Evolutionary conservation across 148 eudicot species (phyloP), one percentile per base, ranked within the genome.

Genomic region (Dysphania ambrosioides): DNA sequence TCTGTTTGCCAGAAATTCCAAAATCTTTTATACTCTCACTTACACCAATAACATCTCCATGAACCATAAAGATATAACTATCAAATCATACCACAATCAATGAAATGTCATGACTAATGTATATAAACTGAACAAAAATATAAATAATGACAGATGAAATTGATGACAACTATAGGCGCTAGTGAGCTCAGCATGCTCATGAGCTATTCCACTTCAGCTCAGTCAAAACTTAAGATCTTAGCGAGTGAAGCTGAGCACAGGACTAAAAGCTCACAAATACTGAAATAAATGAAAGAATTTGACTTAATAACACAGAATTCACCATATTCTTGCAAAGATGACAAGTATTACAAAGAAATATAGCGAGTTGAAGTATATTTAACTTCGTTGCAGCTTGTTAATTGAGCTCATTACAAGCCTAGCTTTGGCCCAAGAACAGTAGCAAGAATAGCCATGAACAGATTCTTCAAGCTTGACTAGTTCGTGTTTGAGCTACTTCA

Each of bases 121-220:
- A n/a, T n/a, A n/a, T n/a, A n/a, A n/a, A n/a, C n/a, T n/a, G n/a
- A n/a, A n/a, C n/a, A n/a, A n/a, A n/a, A 10, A 36, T 68, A 70
- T 56, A 70, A 41, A 61, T 40, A 61, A 57, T 24, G 55, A 12
- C 63, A 30, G 27, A 66, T 56, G 68, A n/a, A n/a, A n/a, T n/a
- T n/a, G n/a, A 69, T 36, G 60, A 76, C 53, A 38, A 58, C 30
- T 32, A 32, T 26, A 6, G 10, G 26, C 2, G 26, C 1, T 19
- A 64, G 35, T 16, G 26, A 19, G 24, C 47, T 26, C 6, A 27
- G n/a, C 42, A 42, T 67, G 55, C 35, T 41, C 21, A 42, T 35
- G 16, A 65, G 69, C 29, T 18, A 36, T 18, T 21, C 69, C 5
- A 2, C 10, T 23, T 41, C 4, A 23, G 21, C 34, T 5, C 29